Conservation (phyloP, 2,329 filamentous ascomycete species). For the Penicillium sp. region DNA sequence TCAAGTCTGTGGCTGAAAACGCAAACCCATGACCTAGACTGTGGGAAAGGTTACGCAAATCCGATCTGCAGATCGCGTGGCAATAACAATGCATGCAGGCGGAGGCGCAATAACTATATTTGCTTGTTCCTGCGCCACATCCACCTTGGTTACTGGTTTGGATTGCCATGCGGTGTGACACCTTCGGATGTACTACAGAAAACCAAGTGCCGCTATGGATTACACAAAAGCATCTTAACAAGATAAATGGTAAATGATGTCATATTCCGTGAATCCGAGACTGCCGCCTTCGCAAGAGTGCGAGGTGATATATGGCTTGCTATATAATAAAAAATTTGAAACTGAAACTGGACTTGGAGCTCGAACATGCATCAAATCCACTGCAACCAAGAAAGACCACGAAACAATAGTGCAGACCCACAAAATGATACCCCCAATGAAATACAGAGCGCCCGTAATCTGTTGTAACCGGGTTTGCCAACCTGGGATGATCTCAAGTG, state of each 20-base stretch:
- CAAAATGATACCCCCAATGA: background rate
- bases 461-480: background rate
- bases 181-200: background rate
- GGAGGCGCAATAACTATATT: background rate
- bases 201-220: no score
- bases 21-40: background rate
- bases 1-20: no score
- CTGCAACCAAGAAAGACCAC: background rate
- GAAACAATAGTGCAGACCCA: background rate
- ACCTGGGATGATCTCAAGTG: background rate
- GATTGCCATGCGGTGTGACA: background rate
- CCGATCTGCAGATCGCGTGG: background rate
- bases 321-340: background rate
- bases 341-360: background rate
- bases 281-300: background rate
- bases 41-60: background rate
- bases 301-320: no score
- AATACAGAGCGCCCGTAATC: background rate
- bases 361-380: background rate
- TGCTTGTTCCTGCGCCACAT: background rate
- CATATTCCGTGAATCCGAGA: background rate
- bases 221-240: no score
- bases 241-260: background rate
- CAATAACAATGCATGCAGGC: background rate
- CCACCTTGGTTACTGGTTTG: background rate